Evolutionary conservation across 345 rosid genomes (phyloP).

Genomic region (Sisymbrium altissimum): DNA sequence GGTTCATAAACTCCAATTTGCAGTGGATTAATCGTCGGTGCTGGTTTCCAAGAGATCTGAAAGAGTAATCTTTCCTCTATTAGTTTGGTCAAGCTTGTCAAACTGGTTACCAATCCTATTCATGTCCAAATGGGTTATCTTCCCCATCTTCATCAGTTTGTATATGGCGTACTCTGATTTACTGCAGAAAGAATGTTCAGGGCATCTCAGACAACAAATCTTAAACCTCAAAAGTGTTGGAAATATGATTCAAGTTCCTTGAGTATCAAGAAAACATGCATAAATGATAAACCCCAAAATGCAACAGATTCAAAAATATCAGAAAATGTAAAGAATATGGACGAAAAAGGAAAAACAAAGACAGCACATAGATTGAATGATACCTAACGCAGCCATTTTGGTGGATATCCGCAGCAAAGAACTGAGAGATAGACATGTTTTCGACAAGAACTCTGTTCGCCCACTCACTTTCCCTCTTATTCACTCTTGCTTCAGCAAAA

Average conservation of each 20-base stretch:
- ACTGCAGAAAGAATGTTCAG: constrained; percentile 30
- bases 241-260: too few species aligned
- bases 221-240: too few species aligned
- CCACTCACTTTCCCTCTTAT: constrained; percentile 63
- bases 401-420: constrained; percentile 78
- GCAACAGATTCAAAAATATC: too few species aligned
- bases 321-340: too few species aligned
- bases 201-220: not conserved
- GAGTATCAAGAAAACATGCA: too few species aligned
- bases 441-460: constrained; percentile 73
- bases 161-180: constrained; percentile 72
- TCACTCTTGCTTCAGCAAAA: constrained; percentile 71
- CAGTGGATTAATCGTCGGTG: constrained; percentile 1
- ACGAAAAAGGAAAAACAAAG: too few species aligned
- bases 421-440: constrained; percentile 65
- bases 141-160: constrained; percentile 78
- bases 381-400: constrained; percentile 76
- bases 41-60: constrained; percentile 55
- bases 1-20: constrained; percentile 6
- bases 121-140: constrained; percentile 61
- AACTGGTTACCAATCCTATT: constrained; percentile 51
- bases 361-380: too few species aligned
- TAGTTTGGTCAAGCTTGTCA: constrained; percentile 62
- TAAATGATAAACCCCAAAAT: too few species aligned
- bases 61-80: constrained; percentile 73